These are phyloP conservation scores for Annulohypoxylon moriforme DNA, from an alignment of 495 filamentous ascomycete species.

Conservation along the genomic window DNA sequence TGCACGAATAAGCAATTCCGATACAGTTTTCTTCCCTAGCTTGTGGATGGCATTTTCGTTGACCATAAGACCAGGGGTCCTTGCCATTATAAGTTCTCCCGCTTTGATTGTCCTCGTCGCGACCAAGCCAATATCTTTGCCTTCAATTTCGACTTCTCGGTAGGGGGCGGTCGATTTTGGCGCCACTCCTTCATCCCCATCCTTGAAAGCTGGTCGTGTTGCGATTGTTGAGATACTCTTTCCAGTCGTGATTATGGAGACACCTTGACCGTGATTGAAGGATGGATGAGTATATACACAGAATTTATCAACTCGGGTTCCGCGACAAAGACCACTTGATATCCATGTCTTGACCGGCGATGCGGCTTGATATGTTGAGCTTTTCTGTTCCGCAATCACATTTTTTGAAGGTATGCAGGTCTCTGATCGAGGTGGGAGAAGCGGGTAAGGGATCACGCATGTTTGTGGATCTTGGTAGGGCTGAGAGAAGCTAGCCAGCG, in stretches of 20 bases:
- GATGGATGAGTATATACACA: slow-evolving; percentile 46
- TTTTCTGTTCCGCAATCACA: background rate
- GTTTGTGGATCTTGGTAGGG: slow-evolving; percentile 8
- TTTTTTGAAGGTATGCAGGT: background rate
- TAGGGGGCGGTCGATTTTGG: slow-evolving; percentile 15
- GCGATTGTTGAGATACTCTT: slow-evolving; percentile 35
- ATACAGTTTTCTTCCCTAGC: slow-evolving; percentile 33
- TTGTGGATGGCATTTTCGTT: slow-evolving; percentile 45
- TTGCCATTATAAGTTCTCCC: slow-evolving; percentile 47
- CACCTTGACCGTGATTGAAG: slow-evolving; percentile 46
- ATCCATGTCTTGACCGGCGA: slow-evolving; percentile 20
- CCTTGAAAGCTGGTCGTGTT: slow-evolving; percentile 25
- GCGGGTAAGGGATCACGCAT: slow-evolving; percentile 6
- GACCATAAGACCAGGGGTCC: slow-evolving; percentile 49
- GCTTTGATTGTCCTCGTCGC: slow-evolving; percentile 43
- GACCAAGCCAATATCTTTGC: slow-evolving; percentile 51
- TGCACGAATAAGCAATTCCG: slow-evolving; percentile 43
- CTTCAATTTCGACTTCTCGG: slow-evolving; percentile 39
- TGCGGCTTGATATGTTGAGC: background rate
- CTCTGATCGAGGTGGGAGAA: background rate
- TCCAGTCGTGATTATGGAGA: slow-evolving; percentile 51
- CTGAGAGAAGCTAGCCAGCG: slow-evolving; percentile 1
- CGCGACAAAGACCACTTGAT: slow-evolving; percentile 26
- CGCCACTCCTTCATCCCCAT: background rate
- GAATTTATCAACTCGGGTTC: slow-evolving; percentile 34